Conservation (phyloP, 2,329 filamentous ascomycete species). For the Epichloe glyceriae region DNA sequence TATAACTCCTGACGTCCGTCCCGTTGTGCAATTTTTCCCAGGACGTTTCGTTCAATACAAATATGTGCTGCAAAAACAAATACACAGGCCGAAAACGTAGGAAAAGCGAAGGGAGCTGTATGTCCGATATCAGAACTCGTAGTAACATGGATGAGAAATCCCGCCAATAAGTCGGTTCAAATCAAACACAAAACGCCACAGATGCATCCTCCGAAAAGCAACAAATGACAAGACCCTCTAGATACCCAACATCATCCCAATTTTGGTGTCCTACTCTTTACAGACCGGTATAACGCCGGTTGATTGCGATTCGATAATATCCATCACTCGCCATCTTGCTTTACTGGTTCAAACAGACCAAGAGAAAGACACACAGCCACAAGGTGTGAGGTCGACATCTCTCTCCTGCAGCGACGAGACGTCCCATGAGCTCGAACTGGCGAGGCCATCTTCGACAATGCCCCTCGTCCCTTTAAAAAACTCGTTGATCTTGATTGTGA, state of each 20-base stretch:
- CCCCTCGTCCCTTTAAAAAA: not conserved
- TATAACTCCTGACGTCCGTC: not conserved
- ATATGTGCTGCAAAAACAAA: not conserved
- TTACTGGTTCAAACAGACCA: conserved; percentile 1
- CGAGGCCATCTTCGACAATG: not conserved
- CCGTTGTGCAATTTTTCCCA: not conserved
- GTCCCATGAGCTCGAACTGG: conserved; percentile 4
- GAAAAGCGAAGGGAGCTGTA: not conserved
- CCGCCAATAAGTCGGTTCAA: not conserved
- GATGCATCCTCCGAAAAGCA: conserved; percentile 1
- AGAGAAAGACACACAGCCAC: conserved; percentile 5
- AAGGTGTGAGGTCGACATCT: conserved; percentile 2
- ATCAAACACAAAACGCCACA: not conserved
- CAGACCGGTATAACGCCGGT: not conserved
- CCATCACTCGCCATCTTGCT: not conserved
- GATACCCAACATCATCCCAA: not conserved
- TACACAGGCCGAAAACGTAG: not conserved
- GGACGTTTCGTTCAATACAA: not conserved
- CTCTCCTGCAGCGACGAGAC: conserved; percentile 2
- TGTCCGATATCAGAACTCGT: not conserved
- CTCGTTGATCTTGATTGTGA: conserved; percentile 34
- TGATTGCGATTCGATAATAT: not conserved
- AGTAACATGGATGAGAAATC: not conserved
- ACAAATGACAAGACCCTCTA: not conserved
- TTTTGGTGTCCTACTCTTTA: not conserved